Conservation (phyloP, 2,329 filamentous ascomycete species). For the Venturia asperata region DNA sequence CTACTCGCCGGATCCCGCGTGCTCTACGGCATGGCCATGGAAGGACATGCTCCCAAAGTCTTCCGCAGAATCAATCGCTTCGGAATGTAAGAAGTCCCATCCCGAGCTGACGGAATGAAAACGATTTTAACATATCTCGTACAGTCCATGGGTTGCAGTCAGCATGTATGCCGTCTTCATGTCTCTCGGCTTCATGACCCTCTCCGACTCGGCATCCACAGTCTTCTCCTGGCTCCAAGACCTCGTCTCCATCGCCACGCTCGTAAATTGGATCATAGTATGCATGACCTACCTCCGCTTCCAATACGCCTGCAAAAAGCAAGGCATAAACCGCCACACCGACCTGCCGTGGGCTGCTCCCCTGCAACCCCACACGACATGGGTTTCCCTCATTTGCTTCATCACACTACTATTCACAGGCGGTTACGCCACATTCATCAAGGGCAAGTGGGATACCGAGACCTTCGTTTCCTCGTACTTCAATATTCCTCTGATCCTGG, state of each 20-base stretch:
- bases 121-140: conserved; percentile 28
- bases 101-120: conserved; percentile 34
- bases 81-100: conserved; percentile 30
- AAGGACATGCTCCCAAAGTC: conserved; percentile 14
- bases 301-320: conserved; percentile 39
- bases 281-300: conserved; percentile 44
- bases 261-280: conserved; percentile 41
- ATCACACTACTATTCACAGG: conserved; percentile 70
- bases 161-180: conserved; percentile 33
- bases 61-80: conserved; percentile 39
- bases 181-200: conserved; percentile 37
- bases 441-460: conserved; percentile 37
- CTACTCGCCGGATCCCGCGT: conserved; percentile 44
- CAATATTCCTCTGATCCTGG: conserved; percentile 67
- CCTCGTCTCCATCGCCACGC: conserved; percentile 39
- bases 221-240: conserved; percentile 41
- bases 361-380: conserved; percentile 61
- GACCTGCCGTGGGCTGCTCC: conserved; percentile 56
- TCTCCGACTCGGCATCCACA: conserved; percentile 30
- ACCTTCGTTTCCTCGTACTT: conserved; percentile 43
- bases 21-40: not conserved
- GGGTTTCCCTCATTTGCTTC: conserved; percentile 61
- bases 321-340: conserved; percentile 36
- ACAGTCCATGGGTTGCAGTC: conserved; percentile 34
- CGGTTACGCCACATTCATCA: conserved; percentile 59